Base-by-base conservation (phyloP, 1,139 yeast genomes). In the Oligophagozyma castellii region DNA sequence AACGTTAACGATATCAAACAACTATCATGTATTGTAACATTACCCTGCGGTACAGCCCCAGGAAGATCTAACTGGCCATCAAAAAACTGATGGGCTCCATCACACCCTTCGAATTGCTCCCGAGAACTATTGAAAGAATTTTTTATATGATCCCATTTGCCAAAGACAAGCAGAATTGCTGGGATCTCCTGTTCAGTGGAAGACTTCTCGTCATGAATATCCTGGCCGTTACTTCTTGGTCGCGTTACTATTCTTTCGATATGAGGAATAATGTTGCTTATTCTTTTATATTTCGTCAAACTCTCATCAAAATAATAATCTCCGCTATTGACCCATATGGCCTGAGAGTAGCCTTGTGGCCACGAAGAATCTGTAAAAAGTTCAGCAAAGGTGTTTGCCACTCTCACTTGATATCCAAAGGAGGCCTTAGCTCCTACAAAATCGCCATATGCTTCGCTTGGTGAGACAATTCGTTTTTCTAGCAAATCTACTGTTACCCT, bases 401-500 rank as follows among this genome's bases (percentile, higher is more conserved):
- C 56, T 33, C 95, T 61, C 3, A 84, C 86, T 35, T 66, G 70
- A 52, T 78, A 84, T 0, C 93, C 94, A 52, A 73, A 79, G 4
- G 76, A 61, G 5, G 70, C 61, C 36, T 65, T 65, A 22, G 68
- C 65, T 1, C 84, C 84, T 4, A 60, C 55, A 27, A 48, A 51
- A 12, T 53, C 56, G 3, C 79, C 80, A 46, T 80, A 81, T 0
- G 93, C 93, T 29, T 68, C 71, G 12, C 58, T 42, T 3, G 93
- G 84, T 1, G 86, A 69, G 0, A 80, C 92, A 5, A 81, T 69
- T 32, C 66, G 67, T 33, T 64, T 65, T 18, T 67, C 67, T 31
- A 68, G 61, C 18, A 70, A 45, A 45, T 84, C 84, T 1, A 84
- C 83, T 0, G 93, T 80, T 5, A 84, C 94, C 39, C 94, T 58